A percentile compares a stretch with the other conserved stretches of the same genome.
phyloP scores from a whole-genome alignment of 176 grass and related monocot genomes.

The Oryza rufipogon region DNA sequence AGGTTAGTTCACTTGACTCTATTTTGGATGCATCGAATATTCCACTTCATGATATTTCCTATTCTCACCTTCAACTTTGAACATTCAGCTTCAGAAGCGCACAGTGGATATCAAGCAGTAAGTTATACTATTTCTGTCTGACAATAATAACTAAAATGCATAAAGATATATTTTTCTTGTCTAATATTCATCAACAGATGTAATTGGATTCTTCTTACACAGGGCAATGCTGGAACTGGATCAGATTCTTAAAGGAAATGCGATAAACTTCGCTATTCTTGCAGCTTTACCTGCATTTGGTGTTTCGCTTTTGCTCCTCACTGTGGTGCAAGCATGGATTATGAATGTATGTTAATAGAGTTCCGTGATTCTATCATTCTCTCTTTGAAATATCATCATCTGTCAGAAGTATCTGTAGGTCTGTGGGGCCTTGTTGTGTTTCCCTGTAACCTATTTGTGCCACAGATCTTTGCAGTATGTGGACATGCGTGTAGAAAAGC shows the following conservation, averaged over 20 bases:
- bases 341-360: constrained; percentile 66
- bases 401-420: not conserved
- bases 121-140: constrained; percentile 42
- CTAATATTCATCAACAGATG: constrained; percentile 16
- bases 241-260: constrained; percentile 97
- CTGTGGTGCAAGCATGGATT: constrained; percentile 72
- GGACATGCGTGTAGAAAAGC: constrained; percentile 16
- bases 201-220: constrained; percentile 40
- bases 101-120: constrained; percentile 95
- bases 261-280: constrained; percentile 97
- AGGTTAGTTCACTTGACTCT: constrained; percentile 60
- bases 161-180: constrained; percentile 29
- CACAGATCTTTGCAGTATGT: not conserved
- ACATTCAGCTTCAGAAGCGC: constrained; percentile 92
- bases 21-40: not conserved
- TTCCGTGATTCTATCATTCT: not conserved
- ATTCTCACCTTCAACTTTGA: constrained; percentile 41
- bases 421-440: not conserved
- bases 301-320: constrained; percentile 71
- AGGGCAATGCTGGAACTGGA: constrained; percentile 94
- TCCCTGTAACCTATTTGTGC: not conserved
- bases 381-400: constrained; percentile 1
- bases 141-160: constrained; percentile 14
- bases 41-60: constrained; percentile 27
- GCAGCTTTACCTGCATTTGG: constrained; percentile 92